These are phyloP conservation scores for Fomitopsis serialis DNA, from an alignment of 768 basidiomycete species.

Conservation along the genomic window DNA sequence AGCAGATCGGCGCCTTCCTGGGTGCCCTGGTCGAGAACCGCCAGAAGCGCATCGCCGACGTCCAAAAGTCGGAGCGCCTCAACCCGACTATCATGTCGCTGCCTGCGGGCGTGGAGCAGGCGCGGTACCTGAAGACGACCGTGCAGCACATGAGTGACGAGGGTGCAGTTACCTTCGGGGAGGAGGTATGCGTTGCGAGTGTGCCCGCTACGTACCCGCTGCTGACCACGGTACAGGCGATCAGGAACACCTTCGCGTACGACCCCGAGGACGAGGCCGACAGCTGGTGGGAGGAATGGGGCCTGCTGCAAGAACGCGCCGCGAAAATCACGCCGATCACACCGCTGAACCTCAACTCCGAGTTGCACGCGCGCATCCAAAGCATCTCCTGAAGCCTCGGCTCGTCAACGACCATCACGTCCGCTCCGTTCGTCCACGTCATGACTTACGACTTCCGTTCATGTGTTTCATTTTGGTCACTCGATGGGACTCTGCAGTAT, in stretches of 20 bases:
- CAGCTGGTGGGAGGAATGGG: constrained; percentile 26
- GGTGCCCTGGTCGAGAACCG: constrained; percentile 22
- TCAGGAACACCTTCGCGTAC: constrained; percentile 19
- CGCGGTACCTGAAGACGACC: background rate
- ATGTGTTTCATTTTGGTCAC: no score
- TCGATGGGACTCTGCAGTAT: no score
- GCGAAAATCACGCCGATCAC: constrained; percentile 1
- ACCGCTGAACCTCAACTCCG: background rate
- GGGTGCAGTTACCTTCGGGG: background rate
- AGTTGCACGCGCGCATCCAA: background rate
- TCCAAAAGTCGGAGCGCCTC: constrained; percentile 11
- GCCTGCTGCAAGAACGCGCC: constrained; percentile 21
- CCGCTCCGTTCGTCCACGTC: no score
- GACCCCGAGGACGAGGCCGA: constrained; percentile 26
- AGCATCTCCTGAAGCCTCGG: background rate
- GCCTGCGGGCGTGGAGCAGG: constrained; percentile 16
- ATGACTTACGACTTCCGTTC: no score
- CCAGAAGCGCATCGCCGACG: constrained; percentile 14
- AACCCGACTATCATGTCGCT: constrained; percentile 18
- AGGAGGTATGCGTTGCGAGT: background rate
- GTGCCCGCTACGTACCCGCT: background rate
- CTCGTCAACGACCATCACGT: no score
- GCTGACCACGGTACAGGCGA: constrained; percentile 4
- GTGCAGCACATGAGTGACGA: constrained; percentile 6
- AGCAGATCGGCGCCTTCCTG: constrained; percentile 23